Evolutionary conservation across 164 flowering plant species (phyloP), one percentile per base, ranked within the genome.

Genomic region (Umbellularia californica): DNA sequence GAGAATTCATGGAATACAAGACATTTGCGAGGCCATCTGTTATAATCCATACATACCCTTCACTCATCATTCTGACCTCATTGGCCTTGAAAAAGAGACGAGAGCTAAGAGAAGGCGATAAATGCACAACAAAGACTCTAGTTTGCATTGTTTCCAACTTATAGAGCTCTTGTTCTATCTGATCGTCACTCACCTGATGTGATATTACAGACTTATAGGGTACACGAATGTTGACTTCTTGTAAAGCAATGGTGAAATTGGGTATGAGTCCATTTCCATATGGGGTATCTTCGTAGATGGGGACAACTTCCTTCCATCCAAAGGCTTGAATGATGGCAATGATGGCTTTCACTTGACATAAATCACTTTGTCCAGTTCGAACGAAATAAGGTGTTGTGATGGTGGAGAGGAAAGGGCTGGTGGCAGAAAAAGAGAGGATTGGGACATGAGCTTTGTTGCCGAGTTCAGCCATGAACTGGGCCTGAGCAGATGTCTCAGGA

Each of bases 361-460:
- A 74, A 58, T 80, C 82, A 14, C 33, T 51, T 13, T 24, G 77
- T 11, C 73, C 30, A 11, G 80, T 58, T 33, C 72, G 75, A 24
- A 80, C 9, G 27, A 80, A 80, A 33, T 77, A 80, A 60, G 80
- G 84, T 68, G 28, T 64, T 68, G 41, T n/a, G 47, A 10, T 75
- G 33, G 77, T 33, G 9, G 81, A 79, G 30, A 62, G 69, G 50
- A 70, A 66, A 30, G 82, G 79, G 58, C 77, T 76, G 12, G 77
- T 73, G 2, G 77, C 82, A 7, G 74, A 41, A 70, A 77, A 80
- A 9, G 82, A 80, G 30, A 76, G 19, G 17, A 77, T 47, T 14
- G 82, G 82, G 3, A 80, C 79, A 3, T 70, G 82, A 55, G 77
- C 23, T 77, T 77, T 76, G 62, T 58, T 52, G 9, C 77, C 82